A percentile compares a stretch with the other conserved stretches of the same genome.
Evolutionary conservation across 2,329 filamentous ascomycete species (phyloP).

Genomic region (Xylaria sp.): DNA sequence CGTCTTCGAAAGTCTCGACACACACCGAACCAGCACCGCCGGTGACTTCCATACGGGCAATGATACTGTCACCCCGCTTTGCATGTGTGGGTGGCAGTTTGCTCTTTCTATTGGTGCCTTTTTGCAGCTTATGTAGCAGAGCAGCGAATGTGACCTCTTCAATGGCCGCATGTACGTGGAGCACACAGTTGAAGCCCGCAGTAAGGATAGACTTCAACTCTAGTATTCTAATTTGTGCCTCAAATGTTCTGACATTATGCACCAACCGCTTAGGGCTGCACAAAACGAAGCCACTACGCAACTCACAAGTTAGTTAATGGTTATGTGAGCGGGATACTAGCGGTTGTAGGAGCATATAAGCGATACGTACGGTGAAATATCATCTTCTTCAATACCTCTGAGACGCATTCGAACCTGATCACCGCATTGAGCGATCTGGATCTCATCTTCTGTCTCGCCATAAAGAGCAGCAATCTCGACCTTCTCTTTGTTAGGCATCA

Average conservation of each 20-base stretch:
- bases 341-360: background rate
- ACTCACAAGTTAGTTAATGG: slow-evolving; percentile 16
- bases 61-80: slow-evolving; percentile 83
- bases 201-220: slow-evolving; percentile 94
- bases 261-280: slow-evolving; percentile 95
- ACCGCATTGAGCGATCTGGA: slow-evolving; percentile 83
- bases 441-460: slow-evolving; percentile 95
- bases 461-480: slow-evolving; percentile 88
- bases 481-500: slow-evolving; percentile 94
- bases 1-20: slow-evolving; percentile 94
- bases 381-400: slow-evolving; percentile 96
- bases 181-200: slow-evolving; percentile 96
- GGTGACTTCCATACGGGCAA: slow-evolving; percentile 88
- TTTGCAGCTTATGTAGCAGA: slow-evolving; percentile 93
- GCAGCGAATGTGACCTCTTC: slow-evolving; percentile 94
- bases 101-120: slow-evolving; percentile 92
- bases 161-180: slow-evolving; percentile 96
- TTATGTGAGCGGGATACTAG: background rate
- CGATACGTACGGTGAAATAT: slow-evolving; percentile 74
- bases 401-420: slow-evolving; percentile 94
- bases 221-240: slow-evolving; percentile 95
- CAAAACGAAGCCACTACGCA: slow-evolving; percentile 81
- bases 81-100: slow-evolving; percentile 94
- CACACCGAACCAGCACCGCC: slow-evolving; percentile 87
- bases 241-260: slow-evolving; percentile 88